These are phyloP conservation scores for Actinidia polygama DNA, from an alignment of 179 eudicot genomes.

Conservation along the genomic window DNA sequence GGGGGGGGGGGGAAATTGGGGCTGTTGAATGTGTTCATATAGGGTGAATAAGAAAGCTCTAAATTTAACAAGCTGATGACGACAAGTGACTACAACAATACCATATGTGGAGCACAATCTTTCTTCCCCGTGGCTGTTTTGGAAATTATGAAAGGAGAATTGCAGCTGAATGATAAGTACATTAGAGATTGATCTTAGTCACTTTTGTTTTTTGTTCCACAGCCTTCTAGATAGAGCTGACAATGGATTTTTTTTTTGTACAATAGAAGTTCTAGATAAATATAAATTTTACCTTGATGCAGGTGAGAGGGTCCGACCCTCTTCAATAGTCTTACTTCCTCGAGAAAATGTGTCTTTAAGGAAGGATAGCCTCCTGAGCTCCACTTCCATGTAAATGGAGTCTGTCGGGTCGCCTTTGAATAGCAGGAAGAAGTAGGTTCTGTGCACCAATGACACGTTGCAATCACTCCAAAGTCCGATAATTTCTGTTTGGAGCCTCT, in stretches of 20 bases:
- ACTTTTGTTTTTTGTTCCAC: not conserved
- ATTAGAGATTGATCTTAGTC: constrained; percentile 17
- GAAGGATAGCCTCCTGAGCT: constrained; percentile 76
- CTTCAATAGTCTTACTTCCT: constrained; percentile 56
- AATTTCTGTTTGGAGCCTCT: constrained; percentile 70
- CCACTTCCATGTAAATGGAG: constrained; percentile 90
- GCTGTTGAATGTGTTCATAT: constrained; percentile 3
- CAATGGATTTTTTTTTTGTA: no score
- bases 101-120: not conserved
- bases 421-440: constrained; percentile 83
- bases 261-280: no score
- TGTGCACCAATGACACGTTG: constrained; percentile 78
- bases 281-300: constrained; percentile 62
- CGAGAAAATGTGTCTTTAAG: constrained; percentile 69
- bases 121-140: no score
- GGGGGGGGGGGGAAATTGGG: not conserved
- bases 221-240: not conserved
- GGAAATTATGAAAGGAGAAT: constrained; percentile 25
- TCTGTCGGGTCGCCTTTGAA: constrained; percentile 78
- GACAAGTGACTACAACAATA: not conserved
- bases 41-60: not conserved
- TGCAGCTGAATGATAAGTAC: constrained; percentile 24
- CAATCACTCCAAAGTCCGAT: constrained; percentile 81
- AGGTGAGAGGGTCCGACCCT: constrained; percentile 63
- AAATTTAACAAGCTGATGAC: not conserved